A percentile compares a stretch with the other conserved stretches of the same genome.
These are phyloP conservation scores for Aristolochia contorta DNA, from an alignment of 164 flowering plant genomes.

Conservation along the genomic window DNA sequence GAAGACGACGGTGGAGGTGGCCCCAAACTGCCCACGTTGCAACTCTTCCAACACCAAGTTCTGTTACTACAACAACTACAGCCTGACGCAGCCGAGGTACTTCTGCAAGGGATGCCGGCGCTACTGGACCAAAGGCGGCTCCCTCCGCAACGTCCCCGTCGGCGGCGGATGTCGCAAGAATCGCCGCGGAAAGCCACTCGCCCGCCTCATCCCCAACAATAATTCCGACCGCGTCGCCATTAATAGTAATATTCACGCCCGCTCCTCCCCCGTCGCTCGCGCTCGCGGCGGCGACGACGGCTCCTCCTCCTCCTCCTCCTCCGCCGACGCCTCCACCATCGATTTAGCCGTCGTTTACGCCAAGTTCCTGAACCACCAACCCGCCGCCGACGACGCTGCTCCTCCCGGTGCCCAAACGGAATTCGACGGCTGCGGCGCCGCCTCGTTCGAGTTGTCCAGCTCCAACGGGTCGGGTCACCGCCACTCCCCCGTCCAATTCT, in stretches of 20 bases:
- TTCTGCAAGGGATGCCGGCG: constrained; percentile 61
- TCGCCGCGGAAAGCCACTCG: constrained; percentile 27
- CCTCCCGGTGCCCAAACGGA: constrained; percentile 5
- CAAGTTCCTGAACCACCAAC: constrained; percentile 33
- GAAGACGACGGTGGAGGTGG: constrained; percentile 16
- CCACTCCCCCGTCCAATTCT: constrained; percentile 1
- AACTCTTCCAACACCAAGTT: constrained; percentile 23
- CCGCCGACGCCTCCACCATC: constrained; percentile 19
- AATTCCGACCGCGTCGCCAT: constrained; percentile 1
- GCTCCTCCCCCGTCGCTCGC: no score
- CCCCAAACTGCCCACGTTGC: constrained; percentile 27
- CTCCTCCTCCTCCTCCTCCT: constrained; percentile 2
- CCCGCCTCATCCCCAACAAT: neutral
- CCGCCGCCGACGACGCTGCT: constrained; percentile 1
- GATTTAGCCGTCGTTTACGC: constrained; percentile 52
- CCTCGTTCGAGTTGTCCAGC: neutral
- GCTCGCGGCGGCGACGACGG: neutral
- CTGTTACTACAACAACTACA: constrained; percentile 65
- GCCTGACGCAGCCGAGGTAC: constrained; percentile 72
- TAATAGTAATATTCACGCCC: no score
- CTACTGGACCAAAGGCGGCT: constrained; percentile 84
- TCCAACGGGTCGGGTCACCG: neutral
- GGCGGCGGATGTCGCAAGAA: constrained; percentile 72
- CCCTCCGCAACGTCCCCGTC: constrained; percentile 60
- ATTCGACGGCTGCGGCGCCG: neutral